phyloP scores from a whole-genome alignment of 129 eudicot species.

The Solidago caesia region DNA sequence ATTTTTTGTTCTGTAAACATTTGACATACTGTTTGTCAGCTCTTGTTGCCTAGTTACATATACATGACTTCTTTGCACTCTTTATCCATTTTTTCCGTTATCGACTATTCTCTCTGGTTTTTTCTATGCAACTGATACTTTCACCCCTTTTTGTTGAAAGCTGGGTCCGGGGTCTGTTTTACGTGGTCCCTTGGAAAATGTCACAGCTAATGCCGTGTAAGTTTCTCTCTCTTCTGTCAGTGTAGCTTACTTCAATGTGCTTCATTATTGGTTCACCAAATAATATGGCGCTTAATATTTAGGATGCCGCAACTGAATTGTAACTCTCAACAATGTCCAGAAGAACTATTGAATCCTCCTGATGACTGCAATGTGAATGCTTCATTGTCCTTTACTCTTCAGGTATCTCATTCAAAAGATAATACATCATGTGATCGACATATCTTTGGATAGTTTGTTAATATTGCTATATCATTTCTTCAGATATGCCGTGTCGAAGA shows the following conservation, averaged over 20 bases:
- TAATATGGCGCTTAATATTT: slow-evolving; percentile 18
- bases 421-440: neutral
- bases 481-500: slow-evolving; percentile 99
- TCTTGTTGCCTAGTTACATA: slow-evolving; percentile 10
- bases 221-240: slow-evolving; percentile 32
- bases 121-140: slow-evolving; percentile 13
- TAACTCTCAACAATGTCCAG: slow-evolving; percentile 66
- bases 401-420: slow-evolving; percentile 43
- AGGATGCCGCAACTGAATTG: slow-evolving; percentile 82
- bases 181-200: slow-evolving; percentile 82
- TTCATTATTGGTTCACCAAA: neutral
- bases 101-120: neutral
- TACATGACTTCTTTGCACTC: slow-evolving; percentile 15
- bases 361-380: slow-evolving; percentile 98
- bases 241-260: slow-evolving; percentile 14
- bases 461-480: slow-evolving; percentile 11
- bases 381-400: slow-evolving; percentile 91
- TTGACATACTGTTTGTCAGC: neutral
- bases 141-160: slow-evolving; percentile 40
- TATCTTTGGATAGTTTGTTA: neutral
- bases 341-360: slow-evolving; percentile 88
- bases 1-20: slow-evolving; percentile 8
- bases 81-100: slow-evolving; percentile 13
- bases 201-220: slow-evolving; percentile 65
- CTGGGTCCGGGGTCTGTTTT: slow-evolving; percentile 93